These are phyloP conservation scores for Venturia effusa DNA, from an alignment of 2,329 filamentous ascomycete genomes.

Conservation along the genomic window DNA sequence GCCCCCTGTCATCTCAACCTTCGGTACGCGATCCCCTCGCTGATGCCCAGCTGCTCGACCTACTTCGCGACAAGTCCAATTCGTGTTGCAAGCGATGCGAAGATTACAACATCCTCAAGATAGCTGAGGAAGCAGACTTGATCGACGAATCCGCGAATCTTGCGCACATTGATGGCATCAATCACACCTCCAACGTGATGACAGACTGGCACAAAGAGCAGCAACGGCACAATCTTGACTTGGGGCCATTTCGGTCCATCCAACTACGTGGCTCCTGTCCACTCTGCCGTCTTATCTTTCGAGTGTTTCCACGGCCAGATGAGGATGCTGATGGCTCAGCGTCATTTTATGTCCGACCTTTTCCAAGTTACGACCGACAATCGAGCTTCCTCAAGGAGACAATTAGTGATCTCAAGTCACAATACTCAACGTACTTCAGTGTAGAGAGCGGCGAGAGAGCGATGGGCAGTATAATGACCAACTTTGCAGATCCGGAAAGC, in stretches of 20 bases:
- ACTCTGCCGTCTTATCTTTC: slow-evolving; percentile 5
- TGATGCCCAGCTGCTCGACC: not conserved
- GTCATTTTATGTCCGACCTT: slow-evolving; percentile 2
- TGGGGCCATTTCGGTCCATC: not conserved
- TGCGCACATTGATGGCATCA: not conserved
- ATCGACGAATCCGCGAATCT: not conserved
- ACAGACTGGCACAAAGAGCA: not conserved
- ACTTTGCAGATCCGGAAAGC: not conserved
- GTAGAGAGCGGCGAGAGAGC: not conserved
- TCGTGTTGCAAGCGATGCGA: slow-evolving; percentile 2
- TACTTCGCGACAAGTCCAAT: not conserved
- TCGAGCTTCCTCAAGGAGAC: not conserved
- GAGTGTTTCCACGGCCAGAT: not conserved
- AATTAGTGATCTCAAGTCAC: not conserved
- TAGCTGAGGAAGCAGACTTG: not conserved
- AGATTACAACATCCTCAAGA: not conserved
- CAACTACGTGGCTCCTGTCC: not conserved
- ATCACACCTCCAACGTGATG: not conserved
- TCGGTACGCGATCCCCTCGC: not conserved
- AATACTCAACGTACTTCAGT: not conserved
- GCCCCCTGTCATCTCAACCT: not conserved
- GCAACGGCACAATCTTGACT: slow-evolving; percentile 6
- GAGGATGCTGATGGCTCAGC: not conserved
- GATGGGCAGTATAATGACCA: not conserved
- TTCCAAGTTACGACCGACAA: slow-evolving; percentile 3